Evolutionary conservation across 1,284 basidiomycete species (phyloP).

Genomic region (Trametes hirsuta): DNA sequence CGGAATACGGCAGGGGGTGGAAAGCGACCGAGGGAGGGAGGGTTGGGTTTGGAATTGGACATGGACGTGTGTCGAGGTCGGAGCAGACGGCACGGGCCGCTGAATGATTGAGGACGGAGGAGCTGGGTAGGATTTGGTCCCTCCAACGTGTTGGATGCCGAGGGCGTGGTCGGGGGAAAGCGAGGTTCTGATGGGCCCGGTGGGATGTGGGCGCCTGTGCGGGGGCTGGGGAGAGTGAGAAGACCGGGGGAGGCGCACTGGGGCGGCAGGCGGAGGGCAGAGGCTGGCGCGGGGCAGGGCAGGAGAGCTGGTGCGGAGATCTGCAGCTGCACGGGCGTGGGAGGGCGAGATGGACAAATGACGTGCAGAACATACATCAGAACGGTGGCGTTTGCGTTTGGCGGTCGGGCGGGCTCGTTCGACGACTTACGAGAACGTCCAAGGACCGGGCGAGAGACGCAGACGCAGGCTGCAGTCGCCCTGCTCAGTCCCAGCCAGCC

Average conservation of each 20-base stretch:
- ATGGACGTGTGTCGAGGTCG: background rate
- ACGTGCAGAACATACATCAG: conserved; percentile 31
- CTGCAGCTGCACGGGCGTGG: conserved; percentile 16
- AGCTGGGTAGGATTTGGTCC: background rate
- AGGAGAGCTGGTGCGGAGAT: conserved; percentile 14
- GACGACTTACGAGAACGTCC: conserved; percentile 24
- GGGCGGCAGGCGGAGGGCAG: background rate
- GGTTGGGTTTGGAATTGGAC: background rate
- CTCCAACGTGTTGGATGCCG: conserved; percentile 24
- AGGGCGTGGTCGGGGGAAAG: conserved; percentile 24
- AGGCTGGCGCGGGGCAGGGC: background rate
- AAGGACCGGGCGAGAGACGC: conserved; percentile 1
- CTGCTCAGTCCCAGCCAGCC: no score
- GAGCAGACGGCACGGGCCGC: conserved; percentile 3
- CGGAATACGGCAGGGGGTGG: background rate
- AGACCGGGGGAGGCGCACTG: conserved; percentile 5
- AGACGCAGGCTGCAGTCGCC: background rate
- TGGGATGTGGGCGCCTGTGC: conserved; percentile 15
- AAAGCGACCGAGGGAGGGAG: conserved; percentile 4
- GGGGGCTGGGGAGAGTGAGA: conserved; percentile 1
- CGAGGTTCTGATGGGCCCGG: conserved; percentile 20
- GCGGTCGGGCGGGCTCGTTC: conserved; percentile 17
- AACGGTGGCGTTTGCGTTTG: conserved; percentile 36
- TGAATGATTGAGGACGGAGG: background rate
- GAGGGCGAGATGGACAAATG: conserved; percentile 19